Conservation (phyloP, 2,329 filamentous ascomycete species). For the Microdochium bolleyi region DNA sequence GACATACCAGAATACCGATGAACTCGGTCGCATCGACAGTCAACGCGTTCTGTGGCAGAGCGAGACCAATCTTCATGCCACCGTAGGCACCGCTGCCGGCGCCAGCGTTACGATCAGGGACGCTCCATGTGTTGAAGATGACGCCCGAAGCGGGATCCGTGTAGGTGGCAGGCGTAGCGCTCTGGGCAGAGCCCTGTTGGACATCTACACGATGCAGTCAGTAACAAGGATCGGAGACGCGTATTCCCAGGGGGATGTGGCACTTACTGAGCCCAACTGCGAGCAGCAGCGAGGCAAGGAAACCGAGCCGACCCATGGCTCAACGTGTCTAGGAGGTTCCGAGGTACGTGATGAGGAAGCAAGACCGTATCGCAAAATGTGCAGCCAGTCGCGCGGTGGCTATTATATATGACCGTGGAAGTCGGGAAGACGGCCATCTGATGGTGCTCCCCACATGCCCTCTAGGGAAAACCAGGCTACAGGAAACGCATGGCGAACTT, state of each 20-base stretch:
- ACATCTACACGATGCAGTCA: conserved; percentile 9
- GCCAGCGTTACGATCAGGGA: conserved; percentile 16
- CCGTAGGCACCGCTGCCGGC: conserved; percentile 27
- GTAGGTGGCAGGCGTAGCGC: conserved; percentile 22
- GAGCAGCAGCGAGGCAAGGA: conserved; percentile 13
- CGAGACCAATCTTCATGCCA: conserved; percentile 45
- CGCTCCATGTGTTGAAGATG: conserved; percentile 41
- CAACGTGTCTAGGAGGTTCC: neutral
- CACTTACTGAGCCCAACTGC: conserved; percentile 12
- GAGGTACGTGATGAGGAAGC: neutral
- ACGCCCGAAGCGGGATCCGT: conserved; percentile 42
- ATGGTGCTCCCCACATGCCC: neutral
- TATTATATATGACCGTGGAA: neutral
- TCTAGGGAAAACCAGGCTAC: neutral
- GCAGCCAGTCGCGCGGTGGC: neutral
- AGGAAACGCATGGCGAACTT: neutral
- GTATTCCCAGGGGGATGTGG: neutral
- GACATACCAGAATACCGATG: conserved; percentile 47
- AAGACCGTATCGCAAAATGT: neutral
- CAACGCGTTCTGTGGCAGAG: conserved; percentile 39
- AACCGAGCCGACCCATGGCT: conserved; percentile 13
- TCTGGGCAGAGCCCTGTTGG: conserved; percentile 13
- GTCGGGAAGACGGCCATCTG: neutral
- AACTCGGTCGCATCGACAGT: conserved; percentile 44
- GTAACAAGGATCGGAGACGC: conserved; percentile 7